Evolutionary conservation across 306 rosid genomes (phyloP).

Genomic region (Dryas alaskensis): DNA sequence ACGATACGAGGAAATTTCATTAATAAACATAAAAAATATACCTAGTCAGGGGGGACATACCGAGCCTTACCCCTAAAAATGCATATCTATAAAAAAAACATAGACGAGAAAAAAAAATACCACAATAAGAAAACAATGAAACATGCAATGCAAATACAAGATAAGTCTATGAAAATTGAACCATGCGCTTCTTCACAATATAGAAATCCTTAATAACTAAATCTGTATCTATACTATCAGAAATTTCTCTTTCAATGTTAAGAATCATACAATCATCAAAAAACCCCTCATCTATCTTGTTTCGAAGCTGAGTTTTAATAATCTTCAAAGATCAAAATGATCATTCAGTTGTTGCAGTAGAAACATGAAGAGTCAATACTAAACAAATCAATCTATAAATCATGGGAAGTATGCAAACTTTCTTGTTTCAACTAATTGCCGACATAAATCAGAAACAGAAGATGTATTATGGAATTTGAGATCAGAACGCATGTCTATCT

Average conservation of each 20-base stretch:
- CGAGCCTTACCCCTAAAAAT: too few relatives aligned
- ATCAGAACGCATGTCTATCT: neutral
- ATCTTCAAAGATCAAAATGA: neutral
- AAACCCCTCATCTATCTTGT: neutral
- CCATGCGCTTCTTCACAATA: neutral
- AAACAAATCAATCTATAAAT: slow-evolving; percentile 4
- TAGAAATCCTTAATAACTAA: neutral
- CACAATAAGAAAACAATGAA: too few relatives aligned
- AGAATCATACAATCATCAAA: neutral
- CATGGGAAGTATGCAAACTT: neutral
- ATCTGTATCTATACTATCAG: neutral
- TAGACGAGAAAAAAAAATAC: too few relatives aligned
- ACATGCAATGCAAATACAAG: too few relatives aligned
- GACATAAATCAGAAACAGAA: neutral
- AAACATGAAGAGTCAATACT: neutral
- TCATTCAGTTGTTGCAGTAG: neutral
- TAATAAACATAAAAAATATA: too few relatives aligned
- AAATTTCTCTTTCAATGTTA: neutral
- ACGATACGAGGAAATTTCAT: too few relatives aligned
- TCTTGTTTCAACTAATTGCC: neutral
- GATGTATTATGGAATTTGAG: neutral
- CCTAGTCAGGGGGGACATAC: too few relatives aligned
- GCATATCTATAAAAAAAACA: too few relatives aligned
- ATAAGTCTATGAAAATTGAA: too few relatives aligned
- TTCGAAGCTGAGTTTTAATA: neutral